A percentile compares a stretch with the other conserved stretches of the same genome.
phyloP scores from a whole-genome alignment of 2,329 filamentous ascomycete genomes.

The Trichophyton schoenleinii region DNA sequence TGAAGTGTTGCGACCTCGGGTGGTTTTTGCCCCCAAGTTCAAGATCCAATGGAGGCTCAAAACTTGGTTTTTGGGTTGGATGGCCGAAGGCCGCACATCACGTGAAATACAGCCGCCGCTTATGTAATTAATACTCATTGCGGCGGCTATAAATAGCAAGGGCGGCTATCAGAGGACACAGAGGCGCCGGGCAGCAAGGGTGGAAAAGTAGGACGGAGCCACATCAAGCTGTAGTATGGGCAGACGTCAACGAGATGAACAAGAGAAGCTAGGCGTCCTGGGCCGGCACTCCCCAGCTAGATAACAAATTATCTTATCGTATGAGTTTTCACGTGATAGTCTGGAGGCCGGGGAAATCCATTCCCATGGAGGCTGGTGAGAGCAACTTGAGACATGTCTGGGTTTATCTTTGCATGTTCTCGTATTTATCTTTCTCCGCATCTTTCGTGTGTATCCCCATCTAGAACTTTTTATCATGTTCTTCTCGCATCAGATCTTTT shows the following conservation, averaged over 20 bases:
- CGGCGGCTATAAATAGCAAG: not conserved
- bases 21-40: not conserved
- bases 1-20: not conserved
- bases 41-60: not conserved
- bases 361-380: not conserved
- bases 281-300: no score
- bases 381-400: not conserved
- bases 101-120: not conserved
- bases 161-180: not conserved
- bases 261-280: no score
- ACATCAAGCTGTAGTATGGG: no score
- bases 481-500: not conserved
- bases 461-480: not conserved
- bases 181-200: no score
- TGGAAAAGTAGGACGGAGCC: no score
- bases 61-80: conserved; percentile 2
- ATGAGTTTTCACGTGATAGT: not conserved
- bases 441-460: not conserved
- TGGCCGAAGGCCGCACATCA: not conserved
- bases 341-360: not conserved
- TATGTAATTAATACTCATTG: not conserved
- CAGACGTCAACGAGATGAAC: no score
- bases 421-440: not conserved
- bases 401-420: not conserved
- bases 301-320: not conserved